Evolutionary conservation across 2,329 filamentous ascomycete genomes (phyloP).

Genomic region (Ophiostoma sp.): DNA sequence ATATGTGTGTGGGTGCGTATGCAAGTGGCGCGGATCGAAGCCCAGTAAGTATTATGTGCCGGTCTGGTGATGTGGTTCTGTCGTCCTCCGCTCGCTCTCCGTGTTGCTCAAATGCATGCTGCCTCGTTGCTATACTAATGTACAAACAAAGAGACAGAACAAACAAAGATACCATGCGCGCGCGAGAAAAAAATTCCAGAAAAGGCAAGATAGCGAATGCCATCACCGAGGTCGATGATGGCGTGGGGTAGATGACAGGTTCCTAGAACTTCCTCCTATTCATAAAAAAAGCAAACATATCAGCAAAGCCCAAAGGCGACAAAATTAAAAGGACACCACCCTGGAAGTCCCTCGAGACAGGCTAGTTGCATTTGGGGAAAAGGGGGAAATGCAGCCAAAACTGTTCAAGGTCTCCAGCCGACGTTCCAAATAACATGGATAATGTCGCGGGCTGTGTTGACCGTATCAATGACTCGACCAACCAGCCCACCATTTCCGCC

Average conservation of each 20-base stretch:
- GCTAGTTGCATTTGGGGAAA: background rate
- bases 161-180: conserved; percentile 13
- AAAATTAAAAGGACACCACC: conserved; percentile 8
- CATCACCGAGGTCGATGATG: conserved; percentile 25
- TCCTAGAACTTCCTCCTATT: conserved; percentile 30
- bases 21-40: background rate
- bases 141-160: conserved; percentile 18
- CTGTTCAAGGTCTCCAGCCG: conserved; percentile 56
- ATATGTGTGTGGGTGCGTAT: background rate
- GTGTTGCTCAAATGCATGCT: conserved; percentile 6
- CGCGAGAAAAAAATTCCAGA: background rate
- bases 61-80: background rate
- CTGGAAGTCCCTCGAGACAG: background rate
- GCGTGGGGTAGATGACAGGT: conserved; percentile 28
- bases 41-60: background rate
- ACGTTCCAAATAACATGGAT: conserved; percentile 73
- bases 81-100: conserved; percentile 14
- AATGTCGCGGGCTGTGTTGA: conserved; percentile 71
- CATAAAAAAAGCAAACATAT: conserved; percentile 26
- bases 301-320: conserved; percentile 25
- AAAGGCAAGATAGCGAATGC: conserved; percentile 6
- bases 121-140: conserved; percentile 20
- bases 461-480: conserved; percentile 77
- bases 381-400: background rate
- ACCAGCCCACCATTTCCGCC: conserved; percentile 65